phyloP scores from a whole-genome alignment of 352 stramenopile genomes.

The Paralagenidium karlingii region DNA sequence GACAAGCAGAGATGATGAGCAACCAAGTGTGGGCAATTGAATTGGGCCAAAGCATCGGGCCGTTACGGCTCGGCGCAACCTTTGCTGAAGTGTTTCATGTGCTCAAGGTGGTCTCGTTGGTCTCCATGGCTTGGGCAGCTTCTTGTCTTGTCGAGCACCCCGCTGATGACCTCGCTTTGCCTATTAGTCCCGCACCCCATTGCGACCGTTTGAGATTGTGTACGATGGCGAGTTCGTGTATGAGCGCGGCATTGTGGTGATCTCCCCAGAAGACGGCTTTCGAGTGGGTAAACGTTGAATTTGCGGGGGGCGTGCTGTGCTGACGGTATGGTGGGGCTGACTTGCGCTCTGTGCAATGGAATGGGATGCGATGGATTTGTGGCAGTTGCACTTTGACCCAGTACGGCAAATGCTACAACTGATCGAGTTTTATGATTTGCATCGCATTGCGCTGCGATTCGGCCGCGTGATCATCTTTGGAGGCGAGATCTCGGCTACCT shows the following conservation, averaged over 20 bases:
- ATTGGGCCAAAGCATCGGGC: conserved; percentile 56
- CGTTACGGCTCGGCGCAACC: conserved; percentile 61
- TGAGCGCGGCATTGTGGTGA: conserved; percentile 39
- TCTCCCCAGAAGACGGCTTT: conserved; percentile 62
- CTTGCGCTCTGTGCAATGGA: neutral
- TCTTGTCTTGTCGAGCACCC: neutral
- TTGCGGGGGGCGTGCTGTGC: neutral
- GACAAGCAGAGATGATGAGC: conserved; percentile 22
- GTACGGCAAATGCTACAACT: conserved; percentile 48
- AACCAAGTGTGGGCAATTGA: conserved; percentile 78
- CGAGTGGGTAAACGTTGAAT: conserved; percentile 13
- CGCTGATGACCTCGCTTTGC: neutral
- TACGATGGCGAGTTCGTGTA: conserved; percentile 60
- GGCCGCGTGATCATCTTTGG: conserved; percentile 76
- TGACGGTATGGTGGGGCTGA: neutral
- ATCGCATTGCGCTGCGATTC: conserved; percentile 65
- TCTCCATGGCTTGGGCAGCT: too few species aligned
- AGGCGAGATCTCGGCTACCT: conserved; percentile 59
- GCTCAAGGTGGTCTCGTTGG: conserved; percentile 34
- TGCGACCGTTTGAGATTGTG: conserved; percentile 62
- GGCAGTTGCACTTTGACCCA: conserved; percentile 52
- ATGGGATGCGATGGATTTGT: neutral
- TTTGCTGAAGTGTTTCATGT: conserved; percentile 61
- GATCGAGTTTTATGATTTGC: conserved; percentile 75
- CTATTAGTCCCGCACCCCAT: conserved; percentile 38